Base-by-base conservation (phyloP, 805 yeast species). In the Yarrowia sp. region DNA sequence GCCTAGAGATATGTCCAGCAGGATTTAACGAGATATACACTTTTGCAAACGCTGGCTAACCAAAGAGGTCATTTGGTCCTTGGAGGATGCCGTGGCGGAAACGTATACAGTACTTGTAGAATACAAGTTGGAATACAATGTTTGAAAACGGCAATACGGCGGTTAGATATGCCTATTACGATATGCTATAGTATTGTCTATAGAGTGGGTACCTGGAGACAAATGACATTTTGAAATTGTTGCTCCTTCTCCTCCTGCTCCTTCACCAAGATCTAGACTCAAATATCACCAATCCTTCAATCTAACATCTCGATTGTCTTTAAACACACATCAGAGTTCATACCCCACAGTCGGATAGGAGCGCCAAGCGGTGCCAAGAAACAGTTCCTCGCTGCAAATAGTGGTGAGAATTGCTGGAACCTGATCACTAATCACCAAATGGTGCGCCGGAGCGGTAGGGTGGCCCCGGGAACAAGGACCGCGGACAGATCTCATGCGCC, bases 301-400 rank as follows among this genome's bases (percentile, higher is more conserved):
- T 24, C 30, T 24, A 24, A 24, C 30, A 24, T 24, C 30, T 24
- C 6, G 30, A 24, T 24, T 24, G 30, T 24, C 30, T 24, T 24
- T 24, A 24, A 24, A 36, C 19, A 53, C 12, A 10, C 34, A 20
- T 53, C 60, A 38, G 19, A 20, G 60, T 53, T 53, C 60, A 39
- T n/a, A 55, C 61, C 61, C 61, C 61, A 55, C 61, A 55, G 44
- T 55, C 61, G 46, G 61, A 55, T 55, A 55, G 33, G 34, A 20
- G 46, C 17, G 61, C 61, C 61, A 55, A 55, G 61, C 7, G 9
- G 36, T 6, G 64, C 50, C 50, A 43, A 42, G 64, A 42, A 43
- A 42, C 50, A n/a, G 19, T n/a, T 20, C 4, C 6, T 13, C 15
- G 36, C 58, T 24, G 46, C 14, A 6, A 24, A 30, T 17, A 8